Evolutionary conservation across 805 yeast species (phyloP).

Genomic region (Schizosaccharomyces cryophilus): DNA sequence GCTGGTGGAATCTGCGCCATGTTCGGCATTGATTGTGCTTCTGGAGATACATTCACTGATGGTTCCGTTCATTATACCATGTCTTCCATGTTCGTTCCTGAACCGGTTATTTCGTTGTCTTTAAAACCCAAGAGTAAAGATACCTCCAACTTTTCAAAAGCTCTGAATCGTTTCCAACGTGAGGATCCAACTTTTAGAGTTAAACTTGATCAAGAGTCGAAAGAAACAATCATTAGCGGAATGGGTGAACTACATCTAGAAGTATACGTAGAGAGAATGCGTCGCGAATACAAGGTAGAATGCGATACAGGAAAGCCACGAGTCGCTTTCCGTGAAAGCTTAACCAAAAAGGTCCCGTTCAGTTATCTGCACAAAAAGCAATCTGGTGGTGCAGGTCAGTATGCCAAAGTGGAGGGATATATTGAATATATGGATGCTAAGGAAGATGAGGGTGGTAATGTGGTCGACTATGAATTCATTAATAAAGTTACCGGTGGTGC

Average conservation of each 20-base stretch:
- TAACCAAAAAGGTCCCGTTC: slow-evolving; percentile 44
- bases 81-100: slow-evolving; percentile 97
- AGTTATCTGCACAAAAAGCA: slow-evolving; percentile 95
- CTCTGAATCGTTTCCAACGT: slow-evolving; percentile 89
- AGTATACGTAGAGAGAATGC: slow-evolving; percentile 94
- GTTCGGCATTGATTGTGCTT: slow-evolving; percentile 94
- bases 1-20: slow-evolving; percentile 99
- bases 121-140: slow-evolving; percentile 75
- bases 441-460: slow-evolving; percentile 8
- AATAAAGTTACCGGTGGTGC: slow-evolving; percentile 90
- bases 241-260: slow-evolving; percentile 97
- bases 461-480: slow-evolving; percentile 24
- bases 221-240: slow-evolving; percentile 85
- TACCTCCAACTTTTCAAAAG: slow-evolving; percentile 75
- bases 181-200: slow-evolving; percentile 98
- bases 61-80: slow-evolving; percentile 60
- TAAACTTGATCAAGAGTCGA: slow-evolving; percentile 65
- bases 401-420: slow-evolving; percentile 81
- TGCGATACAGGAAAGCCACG: slow-evolving; percentile 93
- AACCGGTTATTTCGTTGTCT: slow-evolving; percentile 86
- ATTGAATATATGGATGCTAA: slow-evolving; percentile 36
- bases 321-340: slow-evolving; percentile 91
- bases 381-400: slow-evolving; percentile 99
- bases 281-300: slow-evolving; percentile 86
- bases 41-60: slow-evolving; percentile 92